Evolutionary conservation across 148 eudicot species (phyloP).

Genomic region (Cornus kousa): DNA sequence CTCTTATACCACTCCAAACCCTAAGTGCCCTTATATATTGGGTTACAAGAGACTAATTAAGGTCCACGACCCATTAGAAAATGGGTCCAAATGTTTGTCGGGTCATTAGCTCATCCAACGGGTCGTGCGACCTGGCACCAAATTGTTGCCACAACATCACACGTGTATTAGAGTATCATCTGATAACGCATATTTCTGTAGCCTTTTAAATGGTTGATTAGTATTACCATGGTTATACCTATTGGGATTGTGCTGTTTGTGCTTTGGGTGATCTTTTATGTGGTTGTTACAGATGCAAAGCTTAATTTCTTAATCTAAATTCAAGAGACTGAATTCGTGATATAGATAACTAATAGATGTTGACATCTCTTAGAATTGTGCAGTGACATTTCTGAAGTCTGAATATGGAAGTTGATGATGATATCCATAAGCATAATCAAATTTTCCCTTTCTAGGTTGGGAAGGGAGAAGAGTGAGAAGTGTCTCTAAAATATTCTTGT

Average conservation of each 20-base stretch:
- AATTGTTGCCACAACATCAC: no score
- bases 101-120: no score
- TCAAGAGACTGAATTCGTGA: not conserved
- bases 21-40: no score
- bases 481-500: not conserved
- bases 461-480: not conserved
- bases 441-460: not conserved
- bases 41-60: no score
- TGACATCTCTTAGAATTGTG: not conserved
- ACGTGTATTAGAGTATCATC: not conserved
- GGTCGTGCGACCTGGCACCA: no score
- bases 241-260: not conserved
- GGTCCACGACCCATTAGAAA: no score
- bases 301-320: not conserved
- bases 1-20: no score
- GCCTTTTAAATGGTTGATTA: not conserved
- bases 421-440: not conserved
- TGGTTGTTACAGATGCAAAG: not conserved
- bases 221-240: not conserved
- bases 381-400: not conserved
- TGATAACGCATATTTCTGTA: not conserved
- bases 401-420: not conserved
- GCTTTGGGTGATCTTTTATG: not conserved
- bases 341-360: not conserved
- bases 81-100: no score